phyloP scores from a whole-genome alignment of 2,329 filamentous ascomycete genomes.

The Hymenoscyphus repandus region DNA sequence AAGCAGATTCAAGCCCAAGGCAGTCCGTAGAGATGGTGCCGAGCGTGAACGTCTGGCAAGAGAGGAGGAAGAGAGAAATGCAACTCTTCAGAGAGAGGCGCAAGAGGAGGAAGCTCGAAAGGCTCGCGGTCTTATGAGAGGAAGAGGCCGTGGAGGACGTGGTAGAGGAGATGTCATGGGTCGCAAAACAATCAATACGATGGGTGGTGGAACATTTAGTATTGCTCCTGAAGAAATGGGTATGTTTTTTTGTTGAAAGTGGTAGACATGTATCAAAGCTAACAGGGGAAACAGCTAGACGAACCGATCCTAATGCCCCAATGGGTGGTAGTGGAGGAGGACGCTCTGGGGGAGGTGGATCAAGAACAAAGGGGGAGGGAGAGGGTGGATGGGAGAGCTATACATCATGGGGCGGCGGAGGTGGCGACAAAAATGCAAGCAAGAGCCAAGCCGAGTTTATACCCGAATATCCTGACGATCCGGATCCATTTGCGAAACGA shows the following conservation, averaged over 20 bases:
- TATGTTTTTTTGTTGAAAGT: conserved; percentile 12
- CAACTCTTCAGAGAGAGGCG: conserved; percentile 1
- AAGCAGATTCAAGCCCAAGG: conserved; percentile 32
- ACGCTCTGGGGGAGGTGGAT: conserved; percentile 7
- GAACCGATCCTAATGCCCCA: neutral
- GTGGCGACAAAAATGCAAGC: conserved; percentile 8
- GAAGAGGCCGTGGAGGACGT: conserved; percentile 20
- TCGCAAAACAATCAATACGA: conserved; percentile 11
- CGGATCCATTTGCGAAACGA: conserved; percentile 12
- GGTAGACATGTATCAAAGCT: neutral
- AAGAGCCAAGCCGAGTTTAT: conserved; percentile 11
- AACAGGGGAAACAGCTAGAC: conserved; percentile 1
- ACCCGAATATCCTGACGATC: conserved; percentile 23
- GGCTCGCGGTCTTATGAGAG: conserved; percentile 6
- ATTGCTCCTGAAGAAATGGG: conserved; percentile 20
- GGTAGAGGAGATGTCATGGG: conserved; percentile 33
- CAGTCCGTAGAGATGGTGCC: conserved; percentile 22
- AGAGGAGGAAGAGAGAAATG: conserved; percentile 14
- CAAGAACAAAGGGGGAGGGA: conserved; percentile 7
- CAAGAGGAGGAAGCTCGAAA: conserved; percentile 13
- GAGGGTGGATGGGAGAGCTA: neutral
- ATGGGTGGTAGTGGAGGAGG: conserved; percentile 8
- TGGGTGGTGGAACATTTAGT: conserved; percentile 20
- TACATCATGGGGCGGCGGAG: neutral
- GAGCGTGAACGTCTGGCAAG: conserved; percentile 25